phyloP scores from a whole-genome alignment of 441 rosid genomes.

The Mallotus repandus region DNA sequence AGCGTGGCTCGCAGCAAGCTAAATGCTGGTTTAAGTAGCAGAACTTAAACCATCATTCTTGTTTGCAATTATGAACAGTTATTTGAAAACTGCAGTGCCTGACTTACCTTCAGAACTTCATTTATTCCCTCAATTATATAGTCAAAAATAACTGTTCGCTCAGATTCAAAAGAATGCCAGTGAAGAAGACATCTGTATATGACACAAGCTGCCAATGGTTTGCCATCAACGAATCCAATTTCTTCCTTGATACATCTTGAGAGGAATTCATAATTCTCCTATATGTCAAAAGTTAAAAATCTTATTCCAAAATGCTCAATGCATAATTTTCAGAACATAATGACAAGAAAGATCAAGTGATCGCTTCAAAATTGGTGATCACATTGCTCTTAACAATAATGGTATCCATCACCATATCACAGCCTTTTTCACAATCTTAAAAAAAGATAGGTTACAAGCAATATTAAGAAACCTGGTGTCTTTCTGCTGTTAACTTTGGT shows the following conservation, averaged over 20 bases:
- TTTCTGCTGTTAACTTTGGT: conserved; percentile 79
- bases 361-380: background rate
- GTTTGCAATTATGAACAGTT: background rate
- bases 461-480: conserved; percentile 63
- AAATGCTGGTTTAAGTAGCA: too few species aligned
- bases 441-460: conserved; percentile 14
- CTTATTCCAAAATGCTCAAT: conserved; percentile 6
- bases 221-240: conserved; percentile 75
- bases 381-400: background rate
- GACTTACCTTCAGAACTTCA: conserved; percentile 75
- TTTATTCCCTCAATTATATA: conserved; percentile 86
- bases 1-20: background rate
- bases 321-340: conserved; percentile 20
- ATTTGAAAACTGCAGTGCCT: conserved; percentile 21
- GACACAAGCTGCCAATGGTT: conserved; percentile 91
- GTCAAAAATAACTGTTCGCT: conserved; percentile 87
- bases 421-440: conserved; percentile 11
- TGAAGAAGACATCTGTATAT: conserved; percentile 88
- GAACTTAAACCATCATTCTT: too few species aligned
- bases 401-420: background rate
- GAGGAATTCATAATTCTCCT: conserved; percentile 91
- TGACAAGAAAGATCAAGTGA: background rate
- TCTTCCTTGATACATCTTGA: conserved; percentile 86
- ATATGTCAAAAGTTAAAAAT: conserved; percentile 25
- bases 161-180: conserved; percentile 98